Conservation (phyloP, 441 rosid genomes). For the Jatropha multifida region DNA sequence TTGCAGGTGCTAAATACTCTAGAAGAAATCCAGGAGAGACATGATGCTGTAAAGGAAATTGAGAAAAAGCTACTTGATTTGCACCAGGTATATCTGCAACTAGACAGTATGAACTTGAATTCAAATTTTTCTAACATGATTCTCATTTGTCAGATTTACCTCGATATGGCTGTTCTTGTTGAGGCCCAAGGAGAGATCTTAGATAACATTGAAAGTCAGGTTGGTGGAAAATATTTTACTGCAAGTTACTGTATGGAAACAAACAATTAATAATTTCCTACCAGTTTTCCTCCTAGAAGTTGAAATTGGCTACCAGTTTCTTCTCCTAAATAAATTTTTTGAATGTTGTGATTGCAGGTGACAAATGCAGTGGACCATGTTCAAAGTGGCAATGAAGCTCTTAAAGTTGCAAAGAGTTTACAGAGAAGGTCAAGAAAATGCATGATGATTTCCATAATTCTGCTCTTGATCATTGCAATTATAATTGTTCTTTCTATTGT, state of each 20-base stretch:
- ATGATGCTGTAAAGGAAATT: conserved; percentile 83
- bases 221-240: conserved; percentile 19
- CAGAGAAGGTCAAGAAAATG: conserved; percentile 66
- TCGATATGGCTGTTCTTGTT: conserved; percentile 93
- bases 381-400: conserved; percentile 55
- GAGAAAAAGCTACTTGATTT: conserved; percentile 92
- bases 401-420: conserved; percentile 47
- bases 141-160: conserved; percentile 57
- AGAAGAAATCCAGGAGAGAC: conserved; percentile 96
- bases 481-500: conserved; percentile 50
- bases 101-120: background rate
- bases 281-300: no score
- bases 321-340: no score
- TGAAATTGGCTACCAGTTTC: no score
- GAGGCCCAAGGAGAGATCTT: conserved; percentile 95
- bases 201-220: conserved; percentile 90
- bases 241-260: no score
- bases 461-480: conserved; percentile 53
- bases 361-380: conserved; percentile 58
- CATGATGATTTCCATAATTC: conserved; percentile 55
- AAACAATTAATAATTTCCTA: no score
- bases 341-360: conserved; percentile 32
- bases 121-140: conserved; percentile 15
- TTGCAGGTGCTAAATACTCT: conserved; percentile 73
- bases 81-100: conserved; percentile 57